Percentiles rank a stretch among this genome's conserved stretches.
Evolutionary conservation across 1,284 basidiomycete genomes (phyloP).

Genomic region (Moniliophthora roreri): DNA sequence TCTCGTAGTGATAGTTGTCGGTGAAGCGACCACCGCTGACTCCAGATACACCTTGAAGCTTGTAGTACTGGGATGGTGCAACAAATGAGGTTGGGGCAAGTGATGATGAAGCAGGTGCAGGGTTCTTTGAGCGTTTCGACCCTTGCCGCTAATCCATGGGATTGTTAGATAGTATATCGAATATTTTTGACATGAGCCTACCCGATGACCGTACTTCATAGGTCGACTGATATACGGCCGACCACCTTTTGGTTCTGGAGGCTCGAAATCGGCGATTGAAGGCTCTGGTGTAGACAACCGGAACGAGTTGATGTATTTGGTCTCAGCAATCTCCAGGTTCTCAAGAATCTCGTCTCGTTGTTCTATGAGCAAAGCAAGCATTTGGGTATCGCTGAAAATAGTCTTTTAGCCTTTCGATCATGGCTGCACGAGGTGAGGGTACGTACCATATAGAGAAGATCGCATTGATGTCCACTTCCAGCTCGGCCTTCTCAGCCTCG

Average conservation of each 20-base stretch:
- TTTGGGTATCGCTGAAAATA: constrained; percentile 58
- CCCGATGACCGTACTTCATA: constrained; percentile 28
- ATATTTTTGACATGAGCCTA: too few species aligned
- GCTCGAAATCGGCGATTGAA: constrained; percentile 55
- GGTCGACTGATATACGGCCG: constrained; percentile 67
- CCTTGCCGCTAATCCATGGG: constrained; percentile 34
- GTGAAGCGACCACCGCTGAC: constrained; percentile 61
- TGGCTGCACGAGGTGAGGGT: constrained; percentile 5
- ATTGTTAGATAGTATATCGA: too few species aligned
- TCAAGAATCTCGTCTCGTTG: constrained; percentile 74
- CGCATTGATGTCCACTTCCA: constrained; percentile 66
- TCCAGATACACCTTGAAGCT: constrained; percentile 59
- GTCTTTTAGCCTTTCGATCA: background rate
- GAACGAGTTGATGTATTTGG: constrained; percentile 76
- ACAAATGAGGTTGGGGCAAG: constrained; percentile 72
- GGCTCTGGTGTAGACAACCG: constrained; percentile 68
- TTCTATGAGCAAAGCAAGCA: constrained; percentile 63
- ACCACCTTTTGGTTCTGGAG: constrained; percentile 34
- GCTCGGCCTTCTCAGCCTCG: constrained; percentile 39
- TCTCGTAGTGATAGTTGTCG: constrained; percentile 34
- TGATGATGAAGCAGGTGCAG: constrained; percentile 64
- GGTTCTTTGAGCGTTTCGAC: constrained; percentile 47
- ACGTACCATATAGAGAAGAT: constrained; percentile 74
- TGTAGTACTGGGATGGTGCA: constrained; percentile 77
- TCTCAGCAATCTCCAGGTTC: constrained; percentile 76